Percentiles rank a stretch among this genome's conserved stretches.
Conservation (phyloP, 352 stramenopile species). For the Phytophthora foliorum region DNA sequence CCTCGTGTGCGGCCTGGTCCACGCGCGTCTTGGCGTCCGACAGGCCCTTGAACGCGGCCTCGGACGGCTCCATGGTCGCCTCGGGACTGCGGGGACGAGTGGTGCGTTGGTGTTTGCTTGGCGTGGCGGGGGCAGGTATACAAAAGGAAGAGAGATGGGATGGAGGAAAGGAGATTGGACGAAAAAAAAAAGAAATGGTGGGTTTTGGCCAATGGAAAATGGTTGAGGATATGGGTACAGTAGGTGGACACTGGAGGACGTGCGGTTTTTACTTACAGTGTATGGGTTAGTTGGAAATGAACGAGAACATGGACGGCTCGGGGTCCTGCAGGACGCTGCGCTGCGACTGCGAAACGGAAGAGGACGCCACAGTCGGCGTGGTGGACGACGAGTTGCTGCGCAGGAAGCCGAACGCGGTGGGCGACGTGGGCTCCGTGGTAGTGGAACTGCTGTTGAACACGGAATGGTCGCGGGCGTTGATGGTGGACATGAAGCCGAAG, state of each 20-base stretch:
- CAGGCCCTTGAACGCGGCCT: slow-evolving; percentile 69
- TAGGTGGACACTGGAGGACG: neutral
- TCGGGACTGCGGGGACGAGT: slow-evolving; percentile 17
- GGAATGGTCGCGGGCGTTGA: slow-evolving; percentile 19
- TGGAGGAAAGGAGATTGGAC: neutral
- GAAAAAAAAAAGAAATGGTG: neutral
- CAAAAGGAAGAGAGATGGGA: neutral
- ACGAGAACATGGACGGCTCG: slow-evolving; percentile 65
- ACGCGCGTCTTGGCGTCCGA: slow-evolving; percentile 78
- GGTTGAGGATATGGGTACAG: neutral
- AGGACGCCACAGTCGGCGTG: slow-evolving; percentile 38
- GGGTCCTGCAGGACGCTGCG: slow-evolving; percentile 34
- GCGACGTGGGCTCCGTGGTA: slow-evolving; percentile 52
- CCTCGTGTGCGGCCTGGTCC: slow-evolving; percentile 76
- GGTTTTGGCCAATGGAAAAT: neutral
- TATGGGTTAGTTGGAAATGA: slow-evolving; percentile 55
- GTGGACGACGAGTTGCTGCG: slow-evolving; percentile 43
- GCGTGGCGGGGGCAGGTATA: neutral
- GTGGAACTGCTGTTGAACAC: slow-evolving; percentile 43
- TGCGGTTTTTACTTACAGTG: no score
- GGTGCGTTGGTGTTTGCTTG: slow-evolving; percentile 9
- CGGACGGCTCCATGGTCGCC: slow-evolving; percentile 36
- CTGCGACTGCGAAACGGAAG: slow-evolving; percentile 35
- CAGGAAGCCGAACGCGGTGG: slow-evolving; percentile 73
- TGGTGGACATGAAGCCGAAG: slow-evolving; percentile 63